Base-by-base conservation (phyloP, 768 basidiomycete genomes). In the Hygrophoropsis aurantiaca region DNA sequence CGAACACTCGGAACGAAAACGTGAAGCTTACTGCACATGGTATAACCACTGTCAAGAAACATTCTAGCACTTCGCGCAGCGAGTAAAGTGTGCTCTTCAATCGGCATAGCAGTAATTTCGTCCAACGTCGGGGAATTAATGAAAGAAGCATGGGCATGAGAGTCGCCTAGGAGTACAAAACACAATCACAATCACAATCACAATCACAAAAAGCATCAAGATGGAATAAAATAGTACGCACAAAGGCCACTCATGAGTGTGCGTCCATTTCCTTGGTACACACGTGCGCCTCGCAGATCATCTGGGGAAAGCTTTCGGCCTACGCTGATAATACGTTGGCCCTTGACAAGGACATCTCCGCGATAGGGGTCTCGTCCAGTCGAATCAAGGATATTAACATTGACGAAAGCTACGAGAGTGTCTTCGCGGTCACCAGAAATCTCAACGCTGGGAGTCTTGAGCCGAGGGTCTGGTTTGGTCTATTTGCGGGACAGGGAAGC, bases 21-120 rank as follows among this genome's bases (percentile, higher is more conserved):
- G 15, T 25, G 16, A 35, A 11, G 54, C 61, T 4, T 27, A 62
- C 60, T 38, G 41, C 69, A 70, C 69, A 71, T 70, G 1, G 69
- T 70, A 41, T 69, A 69, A 4, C 69, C 69, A 44, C 66, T 56
- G 30, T 69, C 66, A 3, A 69, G 46, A 49, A 68, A 69, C 16
- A 60, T 69, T 40, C 47, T 54, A 6, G 66, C 69, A 40, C 62
- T 62, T 42, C 60, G 54, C 8, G 51, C n/a, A 23, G 64, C 49
- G 24, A 67, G 58, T 15, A 67, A 39, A 2, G 61, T 64, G 42
- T 70, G 69, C 24, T 70, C 67, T 27, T 69, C 69, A 23, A 61
- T 36, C 10, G 58, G 57, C 45, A 69, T 30, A 16, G 56, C 48
- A 10, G 53, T 58, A 23, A 69, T 58, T 18, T 54, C 63, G 24